Base-by-base conservation (phyloP, 495 filamentous ascomycete genomes). In the Acidiella bohemica region DNA sequence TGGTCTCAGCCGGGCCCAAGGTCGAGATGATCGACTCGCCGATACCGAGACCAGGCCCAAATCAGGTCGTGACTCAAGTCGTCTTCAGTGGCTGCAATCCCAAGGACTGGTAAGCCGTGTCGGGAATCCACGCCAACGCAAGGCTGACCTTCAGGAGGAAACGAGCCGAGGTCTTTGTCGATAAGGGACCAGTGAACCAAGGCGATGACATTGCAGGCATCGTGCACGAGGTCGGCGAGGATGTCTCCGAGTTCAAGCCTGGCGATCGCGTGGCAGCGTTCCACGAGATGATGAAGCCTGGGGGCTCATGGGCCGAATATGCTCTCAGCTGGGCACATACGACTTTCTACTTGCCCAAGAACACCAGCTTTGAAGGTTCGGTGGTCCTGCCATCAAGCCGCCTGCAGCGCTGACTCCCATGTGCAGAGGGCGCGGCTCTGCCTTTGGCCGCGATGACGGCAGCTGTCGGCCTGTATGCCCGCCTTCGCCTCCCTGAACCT, bases 391-490 rank as follows among this genome's bases (percentile, higher is more conserved):
- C 7, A 33, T n/a, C n/a, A n/a, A n/a, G n/a, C n/a, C n/a, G n/a
- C n/a, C n/a, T 6, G 6, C 10, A 11, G 7, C 23, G n/a, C 20
- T 39, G 24, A 39, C 36, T 11, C 13, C 47, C 16, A 46, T 45
- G 44, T 13, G 17, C 50, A 72, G 78, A 84, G 60, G 81, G 72
- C 12, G 72, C 81, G 0, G 73, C 81, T 0, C 65, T 84, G 27
- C 82, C 80, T 0, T 67, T 87, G 3, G 81, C 81, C 5, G 78
- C 76, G 20, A 76, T 83, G 76, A 86, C 82, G 1, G 67, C 80
- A 1, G 79, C 78, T 0, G 39, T 82, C 2, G 80, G 68, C 2
- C 59, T 87, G 0, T 81, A 75, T 49, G 53, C 61, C 23, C 54
- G 59, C 3, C 65, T 85, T 10, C 54, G 57, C 5, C 69, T 87